Evolutionary conservation across 2,329 filamentous ascomycete genomes (phyloP).

Genomic region (Didymella pinodella): DNA sequence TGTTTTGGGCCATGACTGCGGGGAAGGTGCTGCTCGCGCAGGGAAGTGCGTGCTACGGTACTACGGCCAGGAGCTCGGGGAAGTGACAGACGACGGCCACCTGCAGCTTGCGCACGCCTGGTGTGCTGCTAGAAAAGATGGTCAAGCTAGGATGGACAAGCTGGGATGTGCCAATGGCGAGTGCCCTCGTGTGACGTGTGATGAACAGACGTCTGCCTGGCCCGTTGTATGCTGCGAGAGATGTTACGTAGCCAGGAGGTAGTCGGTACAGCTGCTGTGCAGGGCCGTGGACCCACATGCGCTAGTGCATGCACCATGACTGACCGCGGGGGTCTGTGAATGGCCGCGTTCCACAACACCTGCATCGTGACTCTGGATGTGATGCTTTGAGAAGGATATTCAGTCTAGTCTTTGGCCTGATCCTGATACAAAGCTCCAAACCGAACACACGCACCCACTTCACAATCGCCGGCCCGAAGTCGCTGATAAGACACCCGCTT

Average conservation of each 20-base stretch:
- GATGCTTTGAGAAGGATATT: not conserved
- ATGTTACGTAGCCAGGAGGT: slow-evolving; percentile 10
- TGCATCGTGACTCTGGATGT: slow-evolving; percentile 3
- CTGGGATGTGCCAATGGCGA: not conserved
- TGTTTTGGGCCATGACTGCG: slow-evolving; percentile 72
- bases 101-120: slow-evolving; percentile 32
- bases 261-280: slow-evolving; percentile 5
- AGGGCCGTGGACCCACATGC: slow-evolving; percentile 7
- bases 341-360: slow-evolving; percentile 5
- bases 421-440: not conserved
- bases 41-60: slow-evolving; percentile 26
- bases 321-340: slow-evolving; percentile 19
- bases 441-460: not conserved
- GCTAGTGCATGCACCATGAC: slow-evolving; percentile 17
- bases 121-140: not conserved
- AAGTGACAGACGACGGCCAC: slow-evolving; percentile 36
- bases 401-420: not conserved
- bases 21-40: slow-evolving; percentile 41
- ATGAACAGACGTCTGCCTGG: slow-evolving; percentile 10
- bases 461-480: slow-evolving; percentile 1
- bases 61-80: slow-evolving; percentile 32
- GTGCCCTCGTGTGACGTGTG: not conserved
- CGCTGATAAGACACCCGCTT: slow-evolving; percentile 6
- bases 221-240: not conserved
- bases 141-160: not conserved